phyloP scores from a whole-genome alignment of 1,139 yeast species.

The Yamadazyma aaseri region DNA sequence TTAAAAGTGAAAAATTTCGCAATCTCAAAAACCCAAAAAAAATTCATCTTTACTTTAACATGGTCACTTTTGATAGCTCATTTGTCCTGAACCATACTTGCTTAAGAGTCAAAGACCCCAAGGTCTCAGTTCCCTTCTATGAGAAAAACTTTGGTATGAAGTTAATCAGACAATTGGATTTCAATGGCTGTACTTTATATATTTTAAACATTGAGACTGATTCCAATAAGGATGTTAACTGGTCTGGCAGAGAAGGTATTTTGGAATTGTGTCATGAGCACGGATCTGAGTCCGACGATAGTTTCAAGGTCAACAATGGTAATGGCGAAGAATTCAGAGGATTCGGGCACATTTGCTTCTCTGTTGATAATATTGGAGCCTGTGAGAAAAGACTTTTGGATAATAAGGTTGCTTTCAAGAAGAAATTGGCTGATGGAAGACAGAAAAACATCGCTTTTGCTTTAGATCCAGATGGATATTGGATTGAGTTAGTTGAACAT shows the following conservation, averaged over 20 bases:
- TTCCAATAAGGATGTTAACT: slow-evolving; percentile 38
- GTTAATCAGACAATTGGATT: slow-evolving; percentile 50
- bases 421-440: slow-evolving; percentile 83
- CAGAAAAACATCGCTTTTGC: slow-evolving; percentile 92
- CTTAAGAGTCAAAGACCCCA: slow-evolving; percentile 81
- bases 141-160: slow-evolving; percentile 73
- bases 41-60: slow-evolving; percentile 10
- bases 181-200: slow-evolving; percentile 65
- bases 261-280: slow-evolving; percentile 82
- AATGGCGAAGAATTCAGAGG: slow-evolving; percentile 84
- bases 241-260: slow-evolving; percentile 71
- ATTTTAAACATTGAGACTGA: slow-evolving; percentile 63
- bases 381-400: slow-evolving; percentile 58
- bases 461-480: slow-evolving; percentile 93
- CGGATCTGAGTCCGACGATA: slow-evolving; percentile 65
- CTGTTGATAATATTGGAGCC: slow-evolving; percentile 75
- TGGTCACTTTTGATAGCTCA: slow-evolving; percentile 35
- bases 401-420: slow-evolving; percentile 72
- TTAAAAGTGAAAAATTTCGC: background rate
- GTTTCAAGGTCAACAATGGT: slow-evolving; percentile 70
- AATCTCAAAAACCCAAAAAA: background rate
- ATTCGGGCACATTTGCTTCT: slow-evolving; percentile 88
- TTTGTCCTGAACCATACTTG: slow-evolving; percentile 68
- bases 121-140: slow-evolving; percentile 70
- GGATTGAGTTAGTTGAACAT: slow-evolving; percentile 88